Conservation (phyloP, 2,329 filamentous ascomycete genomes). For the Aureobasidium leucospermi region DNA sequence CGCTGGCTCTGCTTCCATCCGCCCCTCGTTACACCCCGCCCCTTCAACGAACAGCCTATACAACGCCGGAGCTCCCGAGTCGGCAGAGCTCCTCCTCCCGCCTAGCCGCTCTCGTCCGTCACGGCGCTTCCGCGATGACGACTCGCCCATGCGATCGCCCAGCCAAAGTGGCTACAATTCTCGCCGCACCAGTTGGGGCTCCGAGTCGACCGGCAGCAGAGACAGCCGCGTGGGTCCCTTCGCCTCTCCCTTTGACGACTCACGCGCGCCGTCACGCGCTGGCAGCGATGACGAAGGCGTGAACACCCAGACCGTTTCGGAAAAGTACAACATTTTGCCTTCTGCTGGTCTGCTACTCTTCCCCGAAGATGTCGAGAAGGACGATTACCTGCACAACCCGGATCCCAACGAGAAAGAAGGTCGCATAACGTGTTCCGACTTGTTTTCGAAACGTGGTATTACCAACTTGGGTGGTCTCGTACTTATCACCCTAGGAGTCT, state of each 20-base stretch:
- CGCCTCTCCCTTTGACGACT: constrained; percentile 53
- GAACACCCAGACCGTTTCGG: constrained; percentile 65
- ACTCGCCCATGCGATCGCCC: constrained; percentile 43
- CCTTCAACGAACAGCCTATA: constrained; percentile 27
- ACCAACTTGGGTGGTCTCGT: constrained; percentile 57
- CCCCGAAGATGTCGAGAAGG: constrained; percentile 66
- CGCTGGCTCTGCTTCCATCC: constrained; percentile 31
- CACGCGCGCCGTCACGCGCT: constrained; percentile 49
- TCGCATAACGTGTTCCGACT: constrained; percentile 49
- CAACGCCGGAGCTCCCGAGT: constrained; percentile 31
- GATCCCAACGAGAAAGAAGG: constrained; percentile 56
- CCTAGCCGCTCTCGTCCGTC: constrained; percentile 40
- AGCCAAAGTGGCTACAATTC: constrained; percentile 48
- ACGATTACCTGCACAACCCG: constrained; percentile 65
- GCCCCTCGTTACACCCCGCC: constrained; percentile 25
- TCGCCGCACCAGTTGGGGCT: constrained; percentile 58
- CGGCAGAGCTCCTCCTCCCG: constrained; percentile 44
- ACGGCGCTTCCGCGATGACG: constrained; percentile 46
- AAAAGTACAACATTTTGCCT: constrained; percentile 66
- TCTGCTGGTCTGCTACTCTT: constrained; percentile 60
- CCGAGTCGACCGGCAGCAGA: constrained; percentile 46
- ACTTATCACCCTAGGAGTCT: constrained; percentile 52
- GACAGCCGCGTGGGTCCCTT: constrained; percentile 46
- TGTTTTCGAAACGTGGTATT: constrained; percentile 58
- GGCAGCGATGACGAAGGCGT: constrained; percentile 59